Evolutionary conservation across 176 grass and related monocot species (phyloP).

Genomic region (Oryza australiensis): DNA sequence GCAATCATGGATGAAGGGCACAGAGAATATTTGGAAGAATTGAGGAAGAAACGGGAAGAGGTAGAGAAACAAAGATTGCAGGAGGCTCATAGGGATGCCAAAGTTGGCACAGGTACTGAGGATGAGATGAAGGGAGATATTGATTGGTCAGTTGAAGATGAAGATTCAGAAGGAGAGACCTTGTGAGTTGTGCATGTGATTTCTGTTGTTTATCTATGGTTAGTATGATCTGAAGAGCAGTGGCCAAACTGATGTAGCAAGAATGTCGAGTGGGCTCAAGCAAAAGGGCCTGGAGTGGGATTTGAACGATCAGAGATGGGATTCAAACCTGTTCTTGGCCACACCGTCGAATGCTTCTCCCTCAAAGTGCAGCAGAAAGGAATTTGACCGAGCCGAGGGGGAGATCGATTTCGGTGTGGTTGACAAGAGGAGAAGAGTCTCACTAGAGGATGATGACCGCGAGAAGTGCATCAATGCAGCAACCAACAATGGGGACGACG

Average conservation of each 20-base stretch:
- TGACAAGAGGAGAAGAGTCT: constrained; percentile 59
- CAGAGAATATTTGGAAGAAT: constrained; percentile 55
- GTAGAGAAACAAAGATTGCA: constrained; percentile 47
- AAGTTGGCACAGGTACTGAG: neutral
- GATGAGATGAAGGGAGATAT: constrained; percentile 2
- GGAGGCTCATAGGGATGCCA: constrained; percentile 13
- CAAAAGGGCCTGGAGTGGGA: constrained; percentile 55
- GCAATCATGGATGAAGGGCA: constrained; percentile 79
- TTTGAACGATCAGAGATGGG: constrained; percentile 64
- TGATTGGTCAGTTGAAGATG: constrained; percentile 20
- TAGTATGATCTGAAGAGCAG: constrained; percentile 12
- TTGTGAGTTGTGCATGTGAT: neutral
- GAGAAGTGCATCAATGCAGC: constrained; percentile 32
- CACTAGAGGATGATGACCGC: constrained; percentile 25
- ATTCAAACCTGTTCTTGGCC: constrained; percentile 49
- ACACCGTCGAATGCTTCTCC: constrained; percentile 31
- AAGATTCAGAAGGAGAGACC: neutral
- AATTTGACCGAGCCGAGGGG: constrained; percentile 24
- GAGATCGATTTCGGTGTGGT: constrained; percentile 44
- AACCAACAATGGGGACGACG: constrained; percentile 2
- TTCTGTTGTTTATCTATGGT: neutral
- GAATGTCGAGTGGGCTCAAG: constrained; percentile 23
- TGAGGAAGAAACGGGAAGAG: constrained; percentile 56
- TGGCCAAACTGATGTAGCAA: neutral
- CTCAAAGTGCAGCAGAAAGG: constrained; percentile 25